Conservation (phyloP, 495 filamentous ascomycete genomes). For the Penicillium canariense region DNA sequence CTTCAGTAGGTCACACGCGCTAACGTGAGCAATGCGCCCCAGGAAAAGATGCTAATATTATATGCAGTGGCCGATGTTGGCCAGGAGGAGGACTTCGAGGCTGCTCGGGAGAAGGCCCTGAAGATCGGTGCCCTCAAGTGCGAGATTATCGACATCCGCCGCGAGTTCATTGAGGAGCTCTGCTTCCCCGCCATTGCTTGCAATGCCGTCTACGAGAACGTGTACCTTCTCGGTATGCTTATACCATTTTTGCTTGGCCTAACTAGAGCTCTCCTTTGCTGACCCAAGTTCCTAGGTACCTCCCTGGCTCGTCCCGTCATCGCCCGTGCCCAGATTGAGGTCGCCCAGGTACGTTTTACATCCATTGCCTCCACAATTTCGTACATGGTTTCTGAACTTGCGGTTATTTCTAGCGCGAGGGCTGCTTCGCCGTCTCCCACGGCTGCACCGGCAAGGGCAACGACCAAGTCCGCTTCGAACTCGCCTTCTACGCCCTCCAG, state of each 20-base stretch:
- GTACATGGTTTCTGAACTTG: background rate
- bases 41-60: conserved; percentile 26
- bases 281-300: conserved; percentile 58
- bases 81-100: conserved; percentile 65
- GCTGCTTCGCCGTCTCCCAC: conserved; percentile 62
- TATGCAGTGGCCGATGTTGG: conserved; percentile 60
- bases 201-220: conserved; percentile 84
- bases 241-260: background rate
- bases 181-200: conserved; percentile 81
- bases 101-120: conserved; percentile 53
- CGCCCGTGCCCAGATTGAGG: conserved; percentile 73
- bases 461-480: conserved; percentile 83
- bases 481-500: conserved; percentile 72
- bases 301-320: conserved; percentile 86
- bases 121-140: conserved; percentile 55
- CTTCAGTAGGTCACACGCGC: conserved; percentile 48
- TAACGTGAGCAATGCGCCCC: background rate
- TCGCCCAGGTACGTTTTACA: conserved; percentile 50
- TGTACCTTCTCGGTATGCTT: conserved; percentile 66
- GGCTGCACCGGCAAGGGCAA: conserved; percentile 88
- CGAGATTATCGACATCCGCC: conserved; percentile 54
- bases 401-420: conserved; percentile 28
- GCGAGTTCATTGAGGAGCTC: conserved; percentile 80
- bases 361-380: background rate
- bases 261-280: background rate